Evolutionary conservation across 2,329 filamentous ascomycete genomes (phyloP).

Genomic region (Alternaria sp.): DNA sequence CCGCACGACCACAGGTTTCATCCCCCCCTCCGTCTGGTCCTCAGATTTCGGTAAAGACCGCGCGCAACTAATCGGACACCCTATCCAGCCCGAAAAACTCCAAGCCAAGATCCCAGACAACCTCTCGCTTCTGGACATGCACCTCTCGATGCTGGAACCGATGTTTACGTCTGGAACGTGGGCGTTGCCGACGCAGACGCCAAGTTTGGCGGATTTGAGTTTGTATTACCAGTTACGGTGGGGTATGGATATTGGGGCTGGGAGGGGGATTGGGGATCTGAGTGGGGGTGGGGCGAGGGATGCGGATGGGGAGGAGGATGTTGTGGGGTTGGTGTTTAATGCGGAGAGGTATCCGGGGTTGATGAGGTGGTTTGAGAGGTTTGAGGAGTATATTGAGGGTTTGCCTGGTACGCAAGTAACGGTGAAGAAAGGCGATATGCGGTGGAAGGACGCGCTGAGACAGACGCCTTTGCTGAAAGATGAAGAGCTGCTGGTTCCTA

Average conservation of each 20-base stretch:
- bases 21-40: slow-evolving; percentile 49
- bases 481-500: slow-evolving; percentile 38
- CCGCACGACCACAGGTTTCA: slow-evolving; percentile 49
- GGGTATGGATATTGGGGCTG: slow-evolving; percentile 48
- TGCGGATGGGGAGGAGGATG: slow-evolving; percentile 6
- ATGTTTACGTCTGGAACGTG: slow-evolving; percentile 39
- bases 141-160: slow-evolving; percentile 47
- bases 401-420: slow-evolving; percentile 36
- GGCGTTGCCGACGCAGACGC: slow-evolving; percentile 44
- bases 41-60: slow-evolving; percentile 49
- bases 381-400: slow-evolving; percentile 40
- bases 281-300: slow-evolving; percentile 44
- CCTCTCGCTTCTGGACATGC: slow-evolving; percentile 45
- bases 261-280: slow-evolving; percentile 43
- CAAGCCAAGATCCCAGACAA: slow-evolving; percentile 49
- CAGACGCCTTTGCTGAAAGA: background rate
- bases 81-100: slow-evolving; percentile 46
- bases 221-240: slow-evolving; percentile 50
- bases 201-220: slow-evolving; percentile 46
- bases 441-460: slow-evolving; percentile 16
- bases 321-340: slow-evolving; percentile 45
- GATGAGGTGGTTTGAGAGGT: slow-evolving; percentile 45
- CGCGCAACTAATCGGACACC: slow-evolving; percentile 49
- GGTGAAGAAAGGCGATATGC: slow-evolving; percentile 3
- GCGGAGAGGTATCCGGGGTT: slow-evolving; percentile 45